These are phyloP conservation scores for Pyrus hybrid DNA, from an alignment of 331 rosid genomes.

Conservation along the genomic window DNA sequence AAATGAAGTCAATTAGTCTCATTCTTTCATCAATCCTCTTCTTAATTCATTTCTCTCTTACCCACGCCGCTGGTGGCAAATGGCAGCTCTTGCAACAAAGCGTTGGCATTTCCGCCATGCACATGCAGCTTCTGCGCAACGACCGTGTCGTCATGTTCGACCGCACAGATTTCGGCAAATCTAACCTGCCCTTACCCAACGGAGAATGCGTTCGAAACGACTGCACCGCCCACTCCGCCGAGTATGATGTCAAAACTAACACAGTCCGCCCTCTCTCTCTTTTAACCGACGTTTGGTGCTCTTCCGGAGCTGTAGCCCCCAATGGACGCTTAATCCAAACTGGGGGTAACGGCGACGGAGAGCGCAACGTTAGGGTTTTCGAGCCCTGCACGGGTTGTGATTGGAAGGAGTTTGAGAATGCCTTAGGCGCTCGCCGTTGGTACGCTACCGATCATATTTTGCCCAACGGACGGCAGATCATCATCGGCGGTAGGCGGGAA, in stretches of 20 bases:
- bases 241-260: conserved; percentile 55
- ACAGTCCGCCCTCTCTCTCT: conserved; percentile 49
- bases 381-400: conserved; percentile 12
- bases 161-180: conserved; percentile 81
- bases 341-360: conserved; percentile 64
- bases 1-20: background rate
- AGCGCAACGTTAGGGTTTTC: conserved; percentile 33
- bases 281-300: conserved; percentile 70
- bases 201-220: conserved; percentile 56
- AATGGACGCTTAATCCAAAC: conserved; percentile 63
- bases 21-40: background rate
- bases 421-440: conserved; percentile 49
- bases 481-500: conserved; percentile 54
- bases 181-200: conserved; percentile 46
- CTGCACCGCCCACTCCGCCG: conserved; percentile 85
- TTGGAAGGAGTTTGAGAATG: conserved; percentile 40
- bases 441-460: conserved; percentile 71
- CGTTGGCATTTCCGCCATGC: conserved; percentile 87
- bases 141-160: conserved; percentile 75
- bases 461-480: conserved; percentile 71
- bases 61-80: conserved; percentile 33
- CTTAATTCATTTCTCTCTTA: background rate
- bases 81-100: conserved; percentile 49
- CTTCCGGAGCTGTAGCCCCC: conserved; percentile 48
- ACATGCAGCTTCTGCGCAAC: conserved; percentile 74